Conservation (phyloP, 306 rosid genomes). For the Trichosanthes cucumerina region DNA sequence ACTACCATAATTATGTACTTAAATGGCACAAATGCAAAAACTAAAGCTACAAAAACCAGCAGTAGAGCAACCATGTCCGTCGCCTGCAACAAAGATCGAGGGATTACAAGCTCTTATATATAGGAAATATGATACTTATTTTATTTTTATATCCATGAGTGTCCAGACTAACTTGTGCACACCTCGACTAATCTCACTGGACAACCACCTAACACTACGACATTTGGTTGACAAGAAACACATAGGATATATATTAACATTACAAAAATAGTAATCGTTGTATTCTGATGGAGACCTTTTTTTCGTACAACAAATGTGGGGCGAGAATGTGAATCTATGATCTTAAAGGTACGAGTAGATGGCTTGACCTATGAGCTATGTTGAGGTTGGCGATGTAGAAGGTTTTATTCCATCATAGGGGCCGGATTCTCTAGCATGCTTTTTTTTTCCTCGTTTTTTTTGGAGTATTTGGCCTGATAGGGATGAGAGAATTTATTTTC, state of each 20-base stretch:
- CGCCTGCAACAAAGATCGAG: constrained; percentile 38
- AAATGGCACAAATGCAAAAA: constrained; percentile 55
- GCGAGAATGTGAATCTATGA: neutral
- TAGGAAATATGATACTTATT: neutral
- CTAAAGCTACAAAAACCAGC: constrained; percentile 47
- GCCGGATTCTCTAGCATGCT: no score
- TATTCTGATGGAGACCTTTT: neutral
- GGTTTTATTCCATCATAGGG: neutral
- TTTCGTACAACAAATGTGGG: neutral
- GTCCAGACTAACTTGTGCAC: no score
- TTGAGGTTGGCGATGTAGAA: neutral
- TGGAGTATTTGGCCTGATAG: neutral
- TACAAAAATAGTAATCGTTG: neutral
- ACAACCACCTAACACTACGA: no score
- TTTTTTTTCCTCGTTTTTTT: neutral
- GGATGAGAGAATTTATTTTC: neutral
- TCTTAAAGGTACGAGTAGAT: neutral
- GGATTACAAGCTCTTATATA: neutral
- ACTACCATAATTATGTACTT: constrained; percentile 37
- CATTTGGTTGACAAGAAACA: no score
- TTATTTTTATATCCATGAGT: no score
- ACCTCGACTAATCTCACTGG: no score
- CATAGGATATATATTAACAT: no score
- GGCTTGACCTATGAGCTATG: neutral
- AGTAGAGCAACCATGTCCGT: constrained; percentile 57